Base-by-base conservation (phyloP, 2,329 filamentous ascomycete species). In the Aspergillus floridensis region DNA sequence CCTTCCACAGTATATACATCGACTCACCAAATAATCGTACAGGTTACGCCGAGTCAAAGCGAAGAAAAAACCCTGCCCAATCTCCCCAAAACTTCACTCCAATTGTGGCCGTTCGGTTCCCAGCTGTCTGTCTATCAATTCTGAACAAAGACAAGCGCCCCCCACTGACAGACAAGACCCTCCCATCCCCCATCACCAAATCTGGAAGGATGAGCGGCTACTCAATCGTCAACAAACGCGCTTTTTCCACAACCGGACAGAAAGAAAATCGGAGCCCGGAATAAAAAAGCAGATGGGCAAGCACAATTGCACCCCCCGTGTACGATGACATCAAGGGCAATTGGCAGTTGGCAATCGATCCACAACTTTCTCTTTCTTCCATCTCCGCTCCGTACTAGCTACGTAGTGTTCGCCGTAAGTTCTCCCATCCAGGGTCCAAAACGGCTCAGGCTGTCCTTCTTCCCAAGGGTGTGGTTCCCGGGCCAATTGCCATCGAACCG, bases 271-370 rank as follows among this genome's bases (percentile, higher is more conserved):
- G 32, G 14, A 29, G 2, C 26, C 26, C 26, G 7, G 7, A 2
- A 29, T 29, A 12, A 14, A 16, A 35, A 16, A 35, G 32, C 10
- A 35, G 32, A 35, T 16, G 32, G 32, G 11, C 24, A 26, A 26
- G 24, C 24, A 35, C 32, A 5, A 41, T 31, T 38, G n/a, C 16
- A 24, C 26, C 41, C 35, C 29, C 12, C 44, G 38, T 24, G 26
- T 21, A 46, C 52, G 46, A 48, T 55, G 53, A 55, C 53, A 48
- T 55, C 53, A 55, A 55, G 8, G 26, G 53, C 26, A 29, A 8
- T 8, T 29, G 26, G 7, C 26, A 29, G 7, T 29, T 10, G 26
- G 26, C 26, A 29, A 29, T 29, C 7, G 26, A 8, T 29, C 26
- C 26, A 29, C 26, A 29, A 8, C 26, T 29, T 10, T 29, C 26